Evolutionary conservation across 176 grass and related monocot genomes (phyloP), one percentile per base, ranked within the genome.

Genomic region (Dactylis glomerata): DNA sequence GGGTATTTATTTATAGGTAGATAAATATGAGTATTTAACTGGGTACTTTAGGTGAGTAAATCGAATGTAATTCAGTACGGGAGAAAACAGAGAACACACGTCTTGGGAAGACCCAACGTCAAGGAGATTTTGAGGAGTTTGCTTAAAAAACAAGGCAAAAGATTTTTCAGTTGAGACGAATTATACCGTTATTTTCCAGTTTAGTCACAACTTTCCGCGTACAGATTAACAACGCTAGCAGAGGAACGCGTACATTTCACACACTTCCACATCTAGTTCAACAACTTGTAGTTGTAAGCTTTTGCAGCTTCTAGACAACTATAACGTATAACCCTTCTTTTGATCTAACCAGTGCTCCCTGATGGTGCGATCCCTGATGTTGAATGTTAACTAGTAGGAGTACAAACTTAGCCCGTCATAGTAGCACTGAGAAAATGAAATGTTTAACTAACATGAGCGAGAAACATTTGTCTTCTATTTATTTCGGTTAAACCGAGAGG

Each of bases 1-100:
- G 2, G 19, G 31, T 79, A 85, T 71, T 89, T 86, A 82, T 89
- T 89, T 86, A 82, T 89, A 77, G 76, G 57, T 13, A 51, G 8
- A 65, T 23, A 54, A 36, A 86, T 19, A 38, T 24, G 16, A 46
- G 16, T 22, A 32, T 31, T 13, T 54, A 32, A 8, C 50, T 32
- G 26, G 41, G 55, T 67, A 73, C 10, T 23, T 71, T 68, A 82
- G 79, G 71, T 68, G 72, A 76, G 37, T 40, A 40, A 40, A 40
- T 40, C 37, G 37, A 40, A 8, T 40, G 37, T 40, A 8, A 40
- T 40, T 40, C 37, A 8, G 37, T 40, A 40, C 37, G 37, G 37
- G 37, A 40, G 37, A 40, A 1, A 38, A 38, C 36, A 37, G 37
- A 79, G 14, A 63, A 41, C 27, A 45, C 11, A 50, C 28, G 69